Evolutionary conservation across 2,329 filamentous ascomycete species (phyloP), one percentile per base, ranked within the genome.

Genomic region (Sporothrix variecibatus): DNA sequence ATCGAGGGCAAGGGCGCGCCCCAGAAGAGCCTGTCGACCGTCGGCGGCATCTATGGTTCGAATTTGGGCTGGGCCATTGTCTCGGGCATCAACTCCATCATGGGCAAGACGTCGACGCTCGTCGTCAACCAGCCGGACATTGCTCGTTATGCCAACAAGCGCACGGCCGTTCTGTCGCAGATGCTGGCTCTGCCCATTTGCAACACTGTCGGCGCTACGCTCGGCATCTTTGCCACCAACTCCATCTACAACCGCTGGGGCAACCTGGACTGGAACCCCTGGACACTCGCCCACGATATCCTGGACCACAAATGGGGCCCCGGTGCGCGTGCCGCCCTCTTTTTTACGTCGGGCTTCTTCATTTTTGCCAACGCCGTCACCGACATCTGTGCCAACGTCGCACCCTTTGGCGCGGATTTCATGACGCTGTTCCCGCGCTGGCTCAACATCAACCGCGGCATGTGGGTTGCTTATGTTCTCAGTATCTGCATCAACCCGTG

Each of bases 391-490:
- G 78, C 80, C n/a, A 81, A 83, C 49, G 82, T 82, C 69, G 82
- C 81, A 3, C 79, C 83, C 28, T 83, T 84, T 75, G 79, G 84
- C 31, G 78, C 78, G 8, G 82, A 83, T 26, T 79, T 80, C n/a
- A 79, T 79, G 65, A 81, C 81, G 79, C 74, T 80, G 2, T 79
- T 83, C 17, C 79, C 79, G 43, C 79, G 81, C 58, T 80, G 83
- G 34, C 79, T 82, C 12, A 83, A 81, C 40, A 84, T 84, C 71
- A 79, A 82, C 28, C 67, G 81, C 71, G 70, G 82, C 78, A 72
- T 83, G 72, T 91, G 90, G 90, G 86, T 86, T 2, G 86, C 87
- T 0, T 92, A 91, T 77, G 87, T 86, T 0, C 80, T 91, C 1
- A 75, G 68, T 20, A 76, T 77, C 23, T 75, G 75, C 40, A 76